These are phyloP conservation scores for Coelastrella sp. DNA, from an alignment of 139 green algal species.

Conservation along the genomic window DNA sequence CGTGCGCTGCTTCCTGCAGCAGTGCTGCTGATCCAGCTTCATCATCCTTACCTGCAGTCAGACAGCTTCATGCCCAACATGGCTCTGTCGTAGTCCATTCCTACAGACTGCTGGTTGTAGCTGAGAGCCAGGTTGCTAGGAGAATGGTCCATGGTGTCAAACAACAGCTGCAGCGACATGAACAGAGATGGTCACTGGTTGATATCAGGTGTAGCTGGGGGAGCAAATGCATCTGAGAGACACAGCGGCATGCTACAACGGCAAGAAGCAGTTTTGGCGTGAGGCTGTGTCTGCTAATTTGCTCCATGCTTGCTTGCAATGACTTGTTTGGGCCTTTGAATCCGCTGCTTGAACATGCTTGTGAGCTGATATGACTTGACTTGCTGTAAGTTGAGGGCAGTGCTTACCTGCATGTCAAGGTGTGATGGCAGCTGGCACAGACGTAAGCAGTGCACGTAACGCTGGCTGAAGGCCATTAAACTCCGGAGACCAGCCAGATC, in stretches of 20 bases:
- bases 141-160: constrained; percentile 39
- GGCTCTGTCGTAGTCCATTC: constrained; percentile 87
- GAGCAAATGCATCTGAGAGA: too few relatives aligned
- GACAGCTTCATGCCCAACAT: constrained; percentile 87
- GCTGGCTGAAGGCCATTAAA: constrained; percentile 72
- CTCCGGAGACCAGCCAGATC: constrained; percentile 68
- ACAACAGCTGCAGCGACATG: constrained; percentile 68
- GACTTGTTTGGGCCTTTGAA: too few relatives aligned
- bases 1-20: too few relatives aligned
- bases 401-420: constrained; percentile 75
- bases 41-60: constrained; percentile 67
- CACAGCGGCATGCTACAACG: too few relatives aligned
- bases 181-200: too few relatives aligned
- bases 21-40: not conserved
- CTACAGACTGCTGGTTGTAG: constrained; percentile 80
- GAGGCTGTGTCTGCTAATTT: too few relatives aligned
- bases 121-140: constrained; percentile 68
- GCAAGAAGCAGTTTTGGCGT: too few relatives aligned
- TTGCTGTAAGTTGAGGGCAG: too few relatives aligned
- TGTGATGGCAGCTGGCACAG: constrained; percentile 83
- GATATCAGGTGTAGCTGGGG: too few relatives aligned
- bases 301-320: too few relatives aligned
- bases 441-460: constrained; percentile 78
- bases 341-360: too few relatives aligned
- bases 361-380: too few relatives aligned